phyloP scores from a whole-genome alignment of 805 yeast genomes.

The fission yeast (Schizosaccharomyces pombe) region DNA sequence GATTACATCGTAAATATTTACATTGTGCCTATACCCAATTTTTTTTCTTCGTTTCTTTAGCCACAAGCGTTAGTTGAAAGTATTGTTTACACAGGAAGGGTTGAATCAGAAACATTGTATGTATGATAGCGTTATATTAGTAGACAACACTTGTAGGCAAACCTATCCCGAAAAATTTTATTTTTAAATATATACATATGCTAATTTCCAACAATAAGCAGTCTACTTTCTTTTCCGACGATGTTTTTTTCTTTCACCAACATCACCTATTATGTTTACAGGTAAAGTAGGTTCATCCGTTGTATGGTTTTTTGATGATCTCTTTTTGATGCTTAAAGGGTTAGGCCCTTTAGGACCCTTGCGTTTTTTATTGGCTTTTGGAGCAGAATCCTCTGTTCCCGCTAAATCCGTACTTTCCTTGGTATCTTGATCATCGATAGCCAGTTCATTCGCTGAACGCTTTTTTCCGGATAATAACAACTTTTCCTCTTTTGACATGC shows the following conservation, averaged over 20 bases:
- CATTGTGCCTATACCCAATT: too few relatives aligned
- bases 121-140: too few relatives aligned
- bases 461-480: constrained; percentile 12
- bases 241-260: constrained; percentile 2
- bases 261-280: background rate
- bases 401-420: constrained; percentile 7
- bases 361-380: background rate
- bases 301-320: background rate
- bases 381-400: constrained; percentile 7
- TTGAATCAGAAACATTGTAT: too few relatives aligned
- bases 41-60: too few relatives aligned
- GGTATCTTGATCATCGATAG: constrained; percentile 11
- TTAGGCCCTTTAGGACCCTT: constrained; percentile 55
- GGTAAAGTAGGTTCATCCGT: background rate
- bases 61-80: too few relatives aligned
- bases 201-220: background rate
- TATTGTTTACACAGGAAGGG: too few relatives aligned
- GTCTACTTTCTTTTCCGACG: background rate
- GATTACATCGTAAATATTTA: too few relatives aligned
- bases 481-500: constrained; percentile 48
- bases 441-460: constrained; percentile 6
- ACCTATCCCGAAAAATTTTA: too few relatives aligned
- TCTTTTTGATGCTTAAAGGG: constrained; percentile 61
- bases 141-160: background rate
- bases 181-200: too few relatives aligned